phyloP scores from a whole-genome alignment of 345 rosid species.

The Lumnitzera racemosa region DNA sequence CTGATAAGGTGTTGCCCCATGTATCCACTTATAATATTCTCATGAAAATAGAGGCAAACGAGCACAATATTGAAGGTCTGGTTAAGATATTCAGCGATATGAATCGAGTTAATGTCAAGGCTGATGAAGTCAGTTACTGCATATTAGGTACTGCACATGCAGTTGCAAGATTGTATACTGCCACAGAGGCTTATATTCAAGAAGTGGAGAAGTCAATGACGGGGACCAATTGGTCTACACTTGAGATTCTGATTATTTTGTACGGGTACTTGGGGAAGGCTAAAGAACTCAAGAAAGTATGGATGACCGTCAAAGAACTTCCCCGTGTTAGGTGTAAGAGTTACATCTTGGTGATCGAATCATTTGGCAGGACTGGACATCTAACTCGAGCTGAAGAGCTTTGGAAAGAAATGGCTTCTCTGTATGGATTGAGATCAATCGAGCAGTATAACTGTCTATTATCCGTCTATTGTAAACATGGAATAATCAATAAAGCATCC shows the following conservation, averaged over 20 bases:
- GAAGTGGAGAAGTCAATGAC: constrained; percentile 61
- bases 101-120: constrained; percentile 57
- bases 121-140: constrained; percentile 77
- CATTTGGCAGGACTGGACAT: constrained; percentile 56
- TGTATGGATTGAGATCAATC: constrained; percentile 45
- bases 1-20: constrained; percentile 68
- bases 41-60: constrained; percentile 88
- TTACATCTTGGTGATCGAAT: constrained; percentile 65
- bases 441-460: constrained; percentile 74
- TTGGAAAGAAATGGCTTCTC: constrained; percentile 69
- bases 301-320: constrained; percentile 48
- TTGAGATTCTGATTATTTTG: constrained; percentile 67
- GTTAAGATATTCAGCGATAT: constrained; percentile 51
- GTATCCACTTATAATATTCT: constrained; percentile 83
- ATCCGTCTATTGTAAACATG: constrained; percentile 61
- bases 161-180: constrained; percentile 76
- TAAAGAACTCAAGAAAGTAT: constrained; percentile 54
- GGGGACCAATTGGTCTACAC: constrained; percentile 79
- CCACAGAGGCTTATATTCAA: constrained; percentile 68
- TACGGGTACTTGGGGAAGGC: constrained; percentile 64
- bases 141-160: constrained; percentile 80
- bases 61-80: constrained; percentile 64
- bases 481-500: constrained; percentile 55
- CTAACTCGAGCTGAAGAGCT: constrained; percentile 64
- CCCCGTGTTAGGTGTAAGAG: constrained; percentile 56